Conservation (phyloP, 192 early-diverging fungal species). For the Backusella parvicylindrica region DNA sequence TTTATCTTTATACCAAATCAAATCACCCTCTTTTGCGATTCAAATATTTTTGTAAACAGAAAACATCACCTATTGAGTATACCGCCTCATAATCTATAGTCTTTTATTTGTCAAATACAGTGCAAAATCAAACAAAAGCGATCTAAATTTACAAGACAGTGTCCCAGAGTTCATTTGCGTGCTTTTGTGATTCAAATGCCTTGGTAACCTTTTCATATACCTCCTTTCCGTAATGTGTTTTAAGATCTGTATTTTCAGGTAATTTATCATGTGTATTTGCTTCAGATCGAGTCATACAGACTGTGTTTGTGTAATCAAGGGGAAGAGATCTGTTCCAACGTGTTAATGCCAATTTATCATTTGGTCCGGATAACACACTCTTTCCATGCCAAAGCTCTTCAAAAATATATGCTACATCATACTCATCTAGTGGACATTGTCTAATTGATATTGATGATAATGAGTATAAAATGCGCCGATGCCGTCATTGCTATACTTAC, state of each 20-base stretch:
- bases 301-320: constrained; percentile 67
- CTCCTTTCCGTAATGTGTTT: constrained; percentile 48
- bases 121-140: no score
- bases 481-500: constrained; percentile 34
- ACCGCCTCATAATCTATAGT: background rate
- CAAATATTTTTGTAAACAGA: no score
- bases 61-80: background rate
- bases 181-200: background rate
- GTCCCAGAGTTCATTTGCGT: constrained; percentile 1
- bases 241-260: constrained; percentile 38
- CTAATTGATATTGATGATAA: background rate
- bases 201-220: constrained; percentile 1
- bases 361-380: constrained; percentile 70
- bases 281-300: constrained; percentile 83
- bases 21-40: no score
- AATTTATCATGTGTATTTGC: constrained; percentile 60
- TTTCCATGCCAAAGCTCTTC: constrained; percentile 89
- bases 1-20: no score
- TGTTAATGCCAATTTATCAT: constrained; percentile 67
- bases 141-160: constrained; percentile 10
- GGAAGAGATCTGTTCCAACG: constrained; percentile 77
- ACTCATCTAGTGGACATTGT: constrained; percentile 52
- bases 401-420: constrained; percentile 82
- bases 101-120: background rate
- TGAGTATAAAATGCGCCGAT: background rate